Evolutionary conservation across 2,329 filamentous ascomycete genomes (phyloP).

Genomic region (Ascochyta koolunga): DNA sequence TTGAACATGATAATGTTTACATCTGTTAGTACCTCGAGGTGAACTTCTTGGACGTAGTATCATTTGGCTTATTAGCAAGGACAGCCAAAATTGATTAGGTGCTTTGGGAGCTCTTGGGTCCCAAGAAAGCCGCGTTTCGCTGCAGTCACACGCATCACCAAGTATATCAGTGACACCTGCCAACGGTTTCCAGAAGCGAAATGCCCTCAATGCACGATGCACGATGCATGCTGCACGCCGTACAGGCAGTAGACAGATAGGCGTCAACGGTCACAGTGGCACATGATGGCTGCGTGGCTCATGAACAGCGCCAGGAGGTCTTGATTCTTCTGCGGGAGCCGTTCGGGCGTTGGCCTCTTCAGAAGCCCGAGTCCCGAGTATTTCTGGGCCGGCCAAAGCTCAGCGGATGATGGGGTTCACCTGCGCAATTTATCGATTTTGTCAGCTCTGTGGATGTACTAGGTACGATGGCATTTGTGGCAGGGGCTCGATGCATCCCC

Average conservation of each 20-base stretch:
- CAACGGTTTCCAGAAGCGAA: conserved; percentile 9
- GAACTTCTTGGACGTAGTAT: background rate
- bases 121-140: background rate
- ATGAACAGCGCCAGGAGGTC: background rate
- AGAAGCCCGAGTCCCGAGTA: conserved; percentile 3
- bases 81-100: background rate
- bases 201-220: conserved; percentile 1
- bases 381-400: conserved; percentile 5
- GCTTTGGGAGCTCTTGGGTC: background rate
- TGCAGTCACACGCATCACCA: conserved; percentile 1
- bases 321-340: conserved; percentile 2
- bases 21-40: background rate
- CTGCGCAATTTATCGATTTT: conserved; percentile 12
- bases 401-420: conserved; percentile 7
- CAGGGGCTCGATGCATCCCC: conserved; percentile 3
- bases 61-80: too few species aligned
- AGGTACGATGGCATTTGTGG: background rate
- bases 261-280: background rate
- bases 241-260: background rate
- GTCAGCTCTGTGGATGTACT: background rate
- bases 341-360: conserved; percentile 4
- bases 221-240: background rate
- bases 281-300: conserved; percentile 1
- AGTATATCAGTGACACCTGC: conserved; percentile 14
- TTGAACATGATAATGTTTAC: too few species aligned